Evolutionary conservation across 2,329 filamentous ascomycete species (phyloP), one percentile per base, ranked within the genome.

Genomic region (Penicillium verrucosum): DNA sequence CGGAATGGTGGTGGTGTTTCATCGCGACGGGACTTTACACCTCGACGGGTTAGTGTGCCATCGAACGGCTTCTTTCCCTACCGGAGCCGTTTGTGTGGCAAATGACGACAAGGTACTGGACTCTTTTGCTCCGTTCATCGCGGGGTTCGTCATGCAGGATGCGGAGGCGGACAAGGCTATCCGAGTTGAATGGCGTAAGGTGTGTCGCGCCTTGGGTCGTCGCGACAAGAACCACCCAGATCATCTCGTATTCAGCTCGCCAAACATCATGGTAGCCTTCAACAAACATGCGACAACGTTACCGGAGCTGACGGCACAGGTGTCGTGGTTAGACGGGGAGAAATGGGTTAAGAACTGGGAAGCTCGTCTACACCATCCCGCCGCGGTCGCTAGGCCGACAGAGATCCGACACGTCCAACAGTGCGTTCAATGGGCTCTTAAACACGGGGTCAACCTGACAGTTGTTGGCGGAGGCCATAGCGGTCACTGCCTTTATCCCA

Each of bases 401-500:
- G 65, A 77, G 1, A 45, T 83, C 25, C 34, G 16, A 37, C 78
- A 86, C 0, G 64, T 88, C 40, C 83, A 85, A 63, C 45, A 75
- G 4, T 86, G 84, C 60, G 78, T 86, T 50, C 65, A 40, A 64
- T 87, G 83, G 85, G 83, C 84, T 61, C 36, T 82, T 10, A 67
- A 80, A 59, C 72, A 83, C 51, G 54, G 55, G 0, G 27, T 75
- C 1, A 64, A 78, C 40, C 67, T 86, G 50, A 82, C 80, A 0
- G 68, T 87, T 27, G 14, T 87, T 18, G 79, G 83, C 7, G 85
- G 85, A 0, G 76, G 85, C 14, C 85, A 88, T 63, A 83, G 84
- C 61, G 81, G 78, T 7, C 82, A 88, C 49, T 87, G 84, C 66
- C 60, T 84, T 42, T 73, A 71, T 76, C 68, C 80, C 2, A 77